Conservation (phyloP, 371 early-diverging fungal species). For the Mortierella sp. region DNA sequence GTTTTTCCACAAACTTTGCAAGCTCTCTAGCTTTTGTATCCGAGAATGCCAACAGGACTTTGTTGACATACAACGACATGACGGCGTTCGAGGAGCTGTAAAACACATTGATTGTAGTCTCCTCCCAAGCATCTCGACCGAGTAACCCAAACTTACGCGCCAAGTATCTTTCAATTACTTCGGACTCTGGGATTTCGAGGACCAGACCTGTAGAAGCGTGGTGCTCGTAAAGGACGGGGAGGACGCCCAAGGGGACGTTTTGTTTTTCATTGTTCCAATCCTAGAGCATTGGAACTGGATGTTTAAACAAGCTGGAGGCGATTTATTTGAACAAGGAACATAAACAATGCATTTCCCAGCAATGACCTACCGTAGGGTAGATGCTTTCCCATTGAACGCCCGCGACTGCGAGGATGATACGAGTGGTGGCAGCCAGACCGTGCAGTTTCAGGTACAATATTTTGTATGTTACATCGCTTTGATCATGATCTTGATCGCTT, state of each 20-base stretch:
- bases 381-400: conserved; percentile 40
- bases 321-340: background rate
- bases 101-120: conserved; percentile 40
- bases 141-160: conserved; percentile 32
- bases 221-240: conserved; percentile 45
- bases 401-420: conserved; percentile 34
- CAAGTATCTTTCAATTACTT: conserved; percentile 47
- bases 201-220: background rate
- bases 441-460: conserved; percentile 43
- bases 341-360: background rate
- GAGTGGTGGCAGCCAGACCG: conserved; percentile 45
- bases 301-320: background rate
- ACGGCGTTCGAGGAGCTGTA: conserved; percentile 43
- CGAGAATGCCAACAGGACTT: conserved; percentile 42
- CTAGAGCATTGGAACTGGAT: conserved; percentile 5
- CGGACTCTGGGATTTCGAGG: conserved; percentile 49
- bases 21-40: conserved; percentile 38
- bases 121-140: conserved; percentile 43
- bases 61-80: conserved; percentile 38
- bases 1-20: conserved; percentile 25
- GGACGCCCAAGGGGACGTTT: conserved; percentile 23
- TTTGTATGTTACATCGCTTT: conserved; percentile 16
- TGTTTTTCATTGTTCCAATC: conserved; percentile 34
- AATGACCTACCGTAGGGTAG: conserved; percentile 27
- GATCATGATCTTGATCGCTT: background rate